These are phyloP conservation scores for Trebouxia sp. DNA, from an alignment of 139 green algal species.

Conservation along the genomic window DNA sequence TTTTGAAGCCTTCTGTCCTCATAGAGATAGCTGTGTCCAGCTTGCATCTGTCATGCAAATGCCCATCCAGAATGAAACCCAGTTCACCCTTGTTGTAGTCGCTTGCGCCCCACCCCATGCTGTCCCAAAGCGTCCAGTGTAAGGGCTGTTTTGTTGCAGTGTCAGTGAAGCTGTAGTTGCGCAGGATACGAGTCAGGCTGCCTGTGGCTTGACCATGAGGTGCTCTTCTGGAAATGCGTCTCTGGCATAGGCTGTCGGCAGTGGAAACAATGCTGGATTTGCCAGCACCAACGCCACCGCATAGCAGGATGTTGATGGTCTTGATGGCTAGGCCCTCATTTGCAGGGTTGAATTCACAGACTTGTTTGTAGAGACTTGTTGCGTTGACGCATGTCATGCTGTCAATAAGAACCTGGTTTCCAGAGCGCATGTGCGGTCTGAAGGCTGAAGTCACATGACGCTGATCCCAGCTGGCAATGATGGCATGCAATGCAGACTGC, in stretches of 20 bases:
- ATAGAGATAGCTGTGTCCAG: background rate
- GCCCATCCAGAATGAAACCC: constrained; percentile 3
- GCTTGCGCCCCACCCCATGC: background rate
- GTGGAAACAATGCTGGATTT: constrained; percentile 14
- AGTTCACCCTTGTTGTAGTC: constrained; percentile 5
- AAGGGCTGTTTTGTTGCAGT: background rate
- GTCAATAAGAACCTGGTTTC: too few relatives aligned
- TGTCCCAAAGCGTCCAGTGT: constrained; percentile 14
- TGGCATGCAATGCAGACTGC: too few relatives aligned
- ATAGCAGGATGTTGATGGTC: constrained; percentile 9
- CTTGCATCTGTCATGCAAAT: background rate
- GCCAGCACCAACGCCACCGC: constrained; percentile 8
- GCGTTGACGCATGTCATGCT: background rate
- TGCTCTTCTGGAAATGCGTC: background rate
- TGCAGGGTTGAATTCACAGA: background rate
- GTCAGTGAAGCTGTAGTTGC: background rate
- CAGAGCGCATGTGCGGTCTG: too few relatives aligned
- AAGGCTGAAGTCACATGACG: too few relatives aligned
- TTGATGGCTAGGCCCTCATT: background rate
- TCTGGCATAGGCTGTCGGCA: background rate
- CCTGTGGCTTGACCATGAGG: background rate
- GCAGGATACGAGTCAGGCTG: background rate
- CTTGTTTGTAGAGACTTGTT: background rate
- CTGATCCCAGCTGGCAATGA: too few relatives aligned
- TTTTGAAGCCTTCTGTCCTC: background rate